phyloP scores from a whole-genome alignment of 2,329 filamentous ascomycete species.

The Pyrenophora graminea region DNA sequence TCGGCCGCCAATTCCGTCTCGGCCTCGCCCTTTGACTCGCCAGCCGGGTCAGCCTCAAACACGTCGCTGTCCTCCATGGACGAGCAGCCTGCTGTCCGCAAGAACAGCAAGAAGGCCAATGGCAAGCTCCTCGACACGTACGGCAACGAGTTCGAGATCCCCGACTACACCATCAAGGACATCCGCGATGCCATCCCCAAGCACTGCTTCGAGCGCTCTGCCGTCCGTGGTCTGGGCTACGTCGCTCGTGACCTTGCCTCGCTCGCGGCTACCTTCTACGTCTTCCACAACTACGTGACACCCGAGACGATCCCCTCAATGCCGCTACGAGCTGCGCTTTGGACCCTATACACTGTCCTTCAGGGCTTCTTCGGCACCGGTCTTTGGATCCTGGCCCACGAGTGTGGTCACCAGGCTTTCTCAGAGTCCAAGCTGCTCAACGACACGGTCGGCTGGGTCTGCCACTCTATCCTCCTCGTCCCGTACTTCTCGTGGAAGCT shows the following conservation, averaged over 20 bases:
- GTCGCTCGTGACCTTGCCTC: constrained; percentile 78
- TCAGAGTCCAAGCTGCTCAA: constrained; percentile 89
- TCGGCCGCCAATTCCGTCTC: constrained; percentile 59
- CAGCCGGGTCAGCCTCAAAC: constrained; percentile 71
- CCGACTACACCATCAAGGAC: constrained; percentile 96
- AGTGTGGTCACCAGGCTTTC: constrained; percentile 97
- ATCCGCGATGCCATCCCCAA: constrained; percentile 96
- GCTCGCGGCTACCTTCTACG: constrained; percentile 76
- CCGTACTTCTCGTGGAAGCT: constrained; percentile 99
- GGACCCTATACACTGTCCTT: constrained; percentile 72
- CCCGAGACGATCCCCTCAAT: constrained; percentile 78
- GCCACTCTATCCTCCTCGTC: constrained; percentile 85
- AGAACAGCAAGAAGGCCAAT: constrained; percentile 47
- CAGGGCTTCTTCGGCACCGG: constrained; percentile 95
- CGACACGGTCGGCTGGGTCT: constrained; percentile 88
- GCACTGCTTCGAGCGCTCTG: constrained; percentile 93
- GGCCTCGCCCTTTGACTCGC: constrained; percentile 63
- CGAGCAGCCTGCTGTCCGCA: constrained; percentile 52
- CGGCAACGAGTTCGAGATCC: constrained; percentile 90
- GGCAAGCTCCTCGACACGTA: constrained; percentile 84
- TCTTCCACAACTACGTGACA: constrained; percentile 89
- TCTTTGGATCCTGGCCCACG: constrained; percentile 94
- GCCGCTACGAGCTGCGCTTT: constrained; percentile 66
- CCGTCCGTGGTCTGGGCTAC: constrained; percentile 73
- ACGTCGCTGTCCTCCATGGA: constrained; percentile 91